These are phyloP conservation scores for Davidsoniella virescens DNA, from an alignment of 2,329 filamentous ascomycete genomes.

Conservation along the genomic window DNA sequence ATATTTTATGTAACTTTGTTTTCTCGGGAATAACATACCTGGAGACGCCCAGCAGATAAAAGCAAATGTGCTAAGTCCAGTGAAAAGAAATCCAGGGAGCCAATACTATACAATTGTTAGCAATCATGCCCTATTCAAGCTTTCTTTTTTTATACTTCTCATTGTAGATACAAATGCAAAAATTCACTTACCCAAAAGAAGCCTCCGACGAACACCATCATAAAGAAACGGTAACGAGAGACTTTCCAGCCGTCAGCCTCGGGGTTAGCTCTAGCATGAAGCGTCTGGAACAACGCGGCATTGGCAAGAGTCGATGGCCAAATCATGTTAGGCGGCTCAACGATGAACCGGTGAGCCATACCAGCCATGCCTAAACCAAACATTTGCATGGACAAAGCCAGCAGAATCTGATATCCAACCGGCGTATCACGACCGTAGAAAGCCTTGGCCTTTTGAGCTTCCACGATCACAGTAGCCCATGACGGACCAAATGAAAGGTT, in stretches of 20 bases:
- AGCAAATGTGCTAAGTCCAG: conserved; percentile 35
- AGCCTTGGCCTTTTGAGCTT: conserved; percentile 29
- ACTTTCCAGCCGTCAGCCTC: conserved; percentile 43
- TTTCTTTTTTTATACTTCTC: too few species aligned
- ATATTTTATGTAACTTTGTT: background rate
- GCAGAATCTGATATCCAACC: conserved; percentile 36
- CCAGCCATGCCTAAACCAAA: conserved; percentile 42
- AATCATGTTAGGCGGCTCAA: conserved; percentile 39
- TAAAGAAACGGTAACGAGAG: conserved; percentile 44
- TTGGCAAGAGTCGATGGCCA: conserved; percentile 41
- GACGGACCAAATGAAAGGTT: conserved; percentile 21
- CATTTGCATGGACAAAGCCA: conserved; percentile 36
- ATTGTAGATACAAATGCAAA: conserved; percentile 18
- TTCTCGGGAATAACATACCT: conserved; percentile 11
- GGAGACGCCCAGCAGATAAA: conserved; percentile 46
- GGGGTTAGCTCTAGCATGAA: conserved; percentile 31
- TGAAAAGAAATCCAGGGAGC: conserved; percentile 32
- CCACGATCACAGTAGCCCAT: conserved; percentile 26
- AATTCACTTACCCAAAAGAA: conserved; percentile 23
- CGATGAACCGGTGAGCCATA: conserved; percentile 34
- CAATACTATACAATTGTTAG: conserved; percentile 23
- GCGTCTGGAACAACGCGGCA: conserved; percentile 32
- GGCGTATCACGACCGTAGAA: conserved; percentile 41
- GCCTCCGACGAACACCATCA: conserved; percentile 35
- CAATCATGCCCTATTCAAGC: too few species aligned